Evolutionary conservation across 495 filamentous ascomycete species (phyloP), one percentile per base, ranked within the genome.

Genomic region (Annulohypoxylon stygium): DNA sequence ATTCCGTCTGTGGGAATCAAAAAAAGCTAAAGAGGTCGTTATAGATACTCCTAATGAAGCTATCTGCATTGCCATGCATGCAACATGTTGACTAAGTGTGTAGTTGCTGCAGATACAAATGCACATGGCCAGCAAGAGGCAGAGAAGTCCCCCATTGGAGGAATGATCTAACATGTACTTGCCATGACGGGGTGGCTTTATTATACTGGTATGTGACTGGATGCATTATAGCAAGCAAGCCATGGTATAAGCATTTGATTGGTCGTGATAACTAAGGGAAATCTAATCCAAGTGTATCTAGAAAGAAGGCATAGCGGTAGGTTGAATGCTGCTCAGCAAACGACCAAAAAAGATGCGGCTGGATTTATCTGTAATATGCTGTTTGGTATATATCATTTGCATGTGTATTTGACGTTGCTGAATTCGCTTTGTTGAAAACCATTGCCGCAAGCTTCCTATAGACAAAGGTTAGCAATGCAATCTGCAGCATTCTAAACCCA

Each of bases 391-490:
- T 47, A 47, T 16, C n/a, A n/a, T 47, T 47, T 39, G 53, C 43
- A 25, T 60, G 18, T 30, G 6, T 8, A 14, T n/a, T 16, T 14
- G 11, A 25, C 61, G 25, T 16, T 60, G n/a, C 53, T 36, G 37
- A 71, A 53, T 47, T 34, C 14, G 41, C 45, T 65, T 61, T 18
- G 41, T 36, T 36, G n/a, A 23, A 30, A 65, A 37, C 25, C 37
- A 10, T 14, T 0, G 50, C n/a, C 16, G 43, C 25, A 53, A 1
- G 7, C 33, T 23, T 23, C 20, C 20, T 20, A 36, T 67, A 18
- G 60, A 47, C 59, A 67, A 67, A 68, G 41, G 36, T 18, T 48
- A 57, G 36, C 61, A 57, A 43, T 34, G 57, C 12, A 55, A 48
- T 48, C n/a, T 51, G 57, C 33, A 20, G 25, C 41, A 63, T n/a